Evolutionary conservation across 2,329 filamentous ascomycete species (phyloP).

Genomic region (Pseudogymnoascus sp.): DNA sequence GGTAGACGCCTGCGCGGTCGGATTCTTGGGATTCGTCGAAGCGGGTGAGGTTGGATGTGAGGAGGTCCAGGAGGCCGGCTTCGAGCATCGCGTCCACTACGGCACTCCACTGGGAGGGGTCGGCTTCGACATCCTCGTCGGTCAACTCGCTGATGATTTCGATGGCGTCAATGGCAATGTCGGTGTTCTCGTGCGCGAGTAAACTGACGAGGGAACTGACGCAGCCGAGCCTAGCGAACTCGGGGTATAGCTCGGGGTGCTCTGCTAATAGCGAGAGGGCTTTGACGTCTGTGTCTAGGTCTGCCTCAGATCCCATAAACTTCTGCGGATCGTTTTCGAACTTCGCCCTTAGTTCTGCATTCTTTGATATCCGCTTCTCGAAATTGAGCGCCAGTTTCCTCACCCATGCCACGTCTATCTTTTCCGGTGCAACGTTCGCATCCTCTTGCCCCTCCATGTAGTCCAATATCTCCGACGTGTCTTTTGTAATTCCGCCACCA

Average conservation of each 20-base stretch:
- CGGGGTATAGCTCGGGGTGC: slow-evolving; percentile 71
- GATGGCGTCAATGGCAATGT: slow-evolving; percentile 85
- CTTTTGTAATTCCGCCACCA: slow-evolving; percentile 74
- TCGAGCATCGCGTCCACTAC: slow-evolving; percentile 61
- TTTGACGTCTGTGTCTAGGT: slow-evolving; percentile 83
- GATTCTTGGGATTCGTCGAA: slow-evolving; percentile 67
- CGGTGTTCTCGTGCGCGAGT: slow-evolving; percentile 89
- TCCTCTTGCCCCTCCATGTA: slow-evolving; percentile 66
- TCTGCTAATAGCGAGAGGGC: slow-evolving; percentile 77
- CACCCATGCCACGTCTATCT: slow-evolving; percentile 76
- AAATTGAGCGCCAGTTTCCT: slow-evolving; percentile 73
- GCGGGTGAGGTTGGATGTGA: slow-evolving; percentile 69
- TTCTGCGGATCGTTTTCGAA: slow-evolving; percentile 72
- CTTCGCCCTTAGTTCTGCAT: slow-evolving; percentile 79
- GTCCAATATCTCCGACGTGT: slow-evolving; percentile 76
- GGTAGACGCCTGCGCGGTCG: slow-evolving; percentile 79
- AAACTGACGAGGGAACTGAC: slow-evolving; percentile 67
- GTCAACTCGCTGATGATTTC: slow-evolving; percentile 86
- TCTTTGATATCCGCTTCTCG: slow-evolving; percentile 84
- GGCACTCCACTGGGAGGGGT: slow-evolving; percentile 69
- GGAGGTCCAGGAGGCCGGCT: slow-evolving; percentile 62
- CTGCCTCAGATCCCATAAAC: slow-evolving; percentile 79
- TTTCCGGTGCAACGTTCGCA: slow-evolving; percentile 47
- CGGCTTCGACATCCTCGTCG: slow-evolving; percentile 81
- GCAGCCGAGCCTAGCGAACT: slow-evolving; percentile 69